A percentile compares a stretch with the other conserved stretches of the same genome.
These are phyloP conservation scores for Trichoderma oligosporum DNA, from an alignment of 2,329 filamentous ascomycete species.

Conservation along the genomic window DNA sequence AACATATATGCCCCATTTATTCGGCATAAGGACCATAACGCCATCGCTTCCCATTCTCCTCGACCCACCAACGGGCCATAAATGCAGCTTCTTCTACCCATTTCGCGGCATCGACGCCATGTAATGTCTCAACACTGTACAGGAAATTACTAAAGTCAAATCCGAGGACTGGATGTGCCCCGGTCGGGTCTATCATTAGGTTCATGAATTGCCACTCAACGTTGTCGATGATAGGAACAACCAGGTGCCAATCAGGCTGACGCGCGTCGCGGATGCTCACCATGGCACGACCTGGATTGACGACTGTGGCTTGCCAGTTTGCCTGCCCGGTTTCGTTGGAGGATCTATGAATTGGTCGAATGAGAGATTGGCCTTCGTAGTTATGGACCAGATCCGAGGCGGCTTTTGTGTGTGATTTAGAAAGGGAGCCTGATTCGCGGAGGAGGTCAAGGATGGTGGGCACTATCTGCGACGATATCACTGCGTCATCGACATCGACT, in stretches of 20 bases:
- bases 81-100: conserved; percentile 36
- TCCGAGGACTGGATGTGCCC: conserved; percentile 21
- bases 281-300: conserved; percentile 35
- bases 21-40: conserved; percentile 25
- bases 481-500: conserved; percentile 31
- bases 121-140: conserved; percentile 21
- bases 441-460: conserved; percentile 36
- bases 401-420: conserved; percentile 25
- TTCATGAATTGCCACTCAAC: conserved; percentile 34
- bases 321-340: conserved; percentile 24
- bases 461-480: conserved; percentile 33
- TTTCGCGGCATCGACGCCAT: conserved; percentile 27
- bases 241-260: conserved; percentile 29
- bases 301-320: conserved; percentile 35
- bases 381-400: conserved; percentile 31
- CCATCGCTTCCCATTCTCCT: conserved; percentile 36
- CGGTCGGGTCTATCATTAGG: conserved; percentile 28
- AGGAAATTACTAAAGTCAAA: conserved; percentile 24
- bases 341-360: conserved; percentile 28
- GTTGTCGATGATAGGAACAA: conserved; percentile 32
- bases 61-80: conserved; percentile 34
- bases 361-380: conserved; percentile 36
- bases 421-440: conserved; percentile 33
- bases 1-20: conserved; percentile 1
- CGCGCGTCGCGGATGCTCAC: conserved; percentile 33